Conservation (phyloP, 768 basidiomycete genomes). For the Phanerochaete sordida region DNA sequence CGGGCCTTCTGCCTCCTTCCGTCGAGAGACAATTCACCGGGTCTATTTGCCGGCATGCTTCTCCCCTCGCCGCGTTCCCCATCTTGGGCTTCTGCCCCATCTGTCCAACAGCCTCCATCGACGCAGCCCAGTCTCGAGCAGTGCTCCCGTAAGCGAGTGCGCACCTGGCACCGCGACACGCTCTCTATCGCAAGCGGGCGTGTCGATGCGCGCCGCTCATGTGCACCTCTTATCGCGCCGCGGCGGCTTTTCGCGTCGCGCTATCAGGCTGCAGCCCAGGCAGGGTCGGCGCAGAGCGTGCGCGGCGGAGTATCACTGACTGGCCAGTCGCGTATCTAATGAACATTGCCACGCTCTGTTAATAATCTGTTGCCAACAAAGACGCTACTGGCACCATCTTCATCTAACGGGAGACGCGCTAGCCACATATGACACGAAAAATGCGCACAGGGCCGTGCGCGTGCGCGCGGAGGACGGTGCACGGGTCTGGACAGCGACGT, state of each 20-base stretch:
- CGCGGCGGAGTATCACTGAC: too few relatives aligned
- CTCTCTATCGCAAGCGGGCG: too few relatives aligned
- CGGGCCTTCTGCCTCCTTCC: constrained; percentile 2
- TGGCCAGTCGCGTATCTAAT: too few relatives aligned
- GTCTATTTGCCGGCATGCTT: constrained; percentile 3
- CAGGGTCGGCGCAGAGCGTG: too few relatives aligned
- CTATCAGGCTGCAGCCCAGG: background rate
- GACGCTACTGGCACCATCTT: background rate
- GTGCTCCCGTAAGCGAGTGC: background rate
- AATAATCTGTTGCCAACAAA: too few relatives aligned
- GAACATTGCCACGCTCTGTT: too few relatives aligned
- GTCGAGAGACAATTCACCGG: constrained; percentile 1
- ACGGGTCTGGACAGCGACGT: background rate
- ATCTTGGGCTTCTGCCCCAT: background rate
- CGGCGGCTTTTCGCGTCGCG: background rate
- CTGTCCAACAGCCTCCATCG: background rate
- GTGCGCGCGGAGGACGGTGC: background rate
- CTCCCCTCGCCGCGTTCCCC: background rate
- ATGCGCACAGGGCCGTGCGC: background rate
- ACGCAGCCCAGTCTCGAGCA: background rate
- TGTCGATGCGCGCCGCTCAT: too few relatives aligned
- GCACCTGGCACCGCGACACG: background rate
- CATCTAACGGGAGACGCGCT: background rate
- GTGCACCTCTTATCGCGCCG: background rate
- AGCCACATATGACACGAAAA: background rate